Evolutionary conservation across 768 basidiomycete species (phyloP).

Genomic region (Trametes maxima): DNA sequence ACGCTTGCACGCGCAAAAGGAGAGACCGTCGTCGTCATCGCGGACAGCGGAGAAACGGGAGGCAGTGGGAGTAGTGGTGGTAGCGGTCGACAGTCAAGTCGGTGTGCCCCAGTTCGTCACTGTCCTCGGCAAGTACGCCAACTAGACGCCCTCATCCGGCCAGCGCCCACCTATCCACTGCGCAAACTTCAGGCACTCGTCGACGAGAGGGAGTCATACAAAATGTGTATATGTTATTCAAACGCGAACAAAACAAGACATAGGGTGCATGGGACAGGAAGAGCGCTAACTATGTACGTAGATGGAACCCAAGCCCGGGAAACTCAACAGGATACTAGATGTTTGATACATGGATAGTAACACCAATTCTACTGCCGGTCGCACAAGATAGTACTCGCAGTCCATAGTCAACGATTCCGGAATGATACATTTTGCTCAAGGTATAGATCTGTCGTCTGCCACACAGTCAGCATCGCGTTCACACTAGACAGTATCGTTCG

Average conservation of each 20-base stretch:
- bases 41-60: neutral
- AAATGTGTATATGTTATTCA: neutral
- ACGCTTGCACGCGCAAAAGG: slow-evolving; percentile 45
- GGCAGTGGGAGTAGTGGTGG: slow-evolving; percentile 1
- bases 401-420: neutral
- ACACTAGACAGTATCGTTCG: neutral
- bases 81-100: neutral
- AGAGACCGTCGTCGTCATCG: slow-evolving; percentile 42
- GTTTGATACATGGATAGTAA: neutral
- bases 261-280: neutral
- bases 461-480: neutral
- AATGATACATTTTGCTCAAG: neutral
- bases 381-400: neutral
- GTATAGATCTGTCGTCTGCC: neutral
- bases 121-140: neutral
- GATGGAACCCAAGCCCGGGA: neutral
- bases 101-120: neutral
- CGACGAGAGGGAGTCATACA: neutral
- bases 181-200: too few species aligned
- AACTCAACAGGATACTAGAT: neutral
- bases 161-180: too few species aligned
- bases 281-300: neutral
- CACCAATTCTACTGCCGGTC: neutral
- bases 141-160: neutral
- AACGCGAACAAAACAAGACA: neutral